A percentile compares a stretch with the other conserved stretches of the same genome.
phyloP scores from a whole-genome alignment of 1,284 basidiomycete genomes.

The Porogramme epimiltina region DNA sequence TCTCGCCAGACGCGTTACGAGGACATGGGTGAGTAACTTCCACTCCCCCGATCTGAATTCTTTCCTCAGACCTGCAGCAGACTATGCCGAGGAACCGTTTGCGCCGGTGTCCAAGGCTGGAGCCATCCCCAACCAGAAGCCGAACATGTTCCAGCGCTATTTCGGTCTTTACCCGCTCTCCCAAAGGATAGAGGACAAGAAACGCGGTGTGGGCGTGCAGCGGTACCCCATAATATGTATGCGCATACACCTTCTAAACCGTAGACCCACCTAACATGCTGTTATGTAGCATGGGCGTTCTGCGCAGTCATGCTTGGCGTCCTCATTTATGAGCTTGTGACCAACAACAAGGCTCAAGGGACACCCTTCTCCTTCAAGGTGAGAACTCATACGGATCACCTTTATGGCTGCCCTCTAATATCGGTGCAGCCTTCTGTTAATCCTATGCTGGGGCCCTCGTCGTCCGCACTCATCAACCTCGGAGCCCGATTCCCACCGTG shows the following conservation, averaged over 20 bases:
- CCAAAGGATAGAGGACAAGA: constrained; percentile 85
- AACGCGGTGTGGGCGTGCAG: constrained; percentile 82
- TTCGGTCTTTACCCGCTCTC: constrained; percentile 61
- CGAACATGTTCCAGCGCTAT: constrained; percentile 25
- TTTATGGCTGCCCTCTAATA: background rate
- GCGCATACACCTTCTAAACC: constrained; percentile 15
- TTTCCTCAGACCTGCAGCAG: constrained; percentile 4
- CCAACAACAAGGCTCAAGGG: constrained; percentile 74
- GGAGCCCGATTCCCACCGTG: constrained; percentile 92
- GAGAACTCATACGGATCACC: constrained; percentile 19
- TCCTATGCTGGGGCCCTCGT: constrained; percentile 90
- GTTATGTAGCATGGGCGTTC: constrained; percentile 56
- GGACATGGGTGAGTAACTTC: constrained; percentile 20
- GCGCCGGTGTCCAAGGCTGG: constrained; percentile 9
- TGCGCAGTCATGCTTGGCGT: constrained; percentile 70
- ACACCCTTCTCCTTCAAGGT: constrained; percentile 82
- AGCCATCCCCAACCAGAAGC: constrained; percentile 12
- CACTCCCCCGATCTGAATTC: background rate
- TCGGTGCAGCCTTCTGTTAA: constrained; percentile 57
- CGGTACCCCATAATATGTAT: constrained; percentile 69
- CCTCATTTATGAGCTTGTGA: constrained; percentile 79
- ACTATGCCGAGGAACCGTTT: constrained; percentile 25
- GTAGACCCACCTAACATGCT: background rate
- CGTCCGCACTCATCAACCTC: constrained; percentile 82
- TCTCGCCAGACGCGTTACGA: constrained; percentile 19